Percentiles rank a stretch among this genome's conserved stretches.
Conservation (phyloP, 768 basidiomycete species). For the Myochromella boudieri region DNA sequence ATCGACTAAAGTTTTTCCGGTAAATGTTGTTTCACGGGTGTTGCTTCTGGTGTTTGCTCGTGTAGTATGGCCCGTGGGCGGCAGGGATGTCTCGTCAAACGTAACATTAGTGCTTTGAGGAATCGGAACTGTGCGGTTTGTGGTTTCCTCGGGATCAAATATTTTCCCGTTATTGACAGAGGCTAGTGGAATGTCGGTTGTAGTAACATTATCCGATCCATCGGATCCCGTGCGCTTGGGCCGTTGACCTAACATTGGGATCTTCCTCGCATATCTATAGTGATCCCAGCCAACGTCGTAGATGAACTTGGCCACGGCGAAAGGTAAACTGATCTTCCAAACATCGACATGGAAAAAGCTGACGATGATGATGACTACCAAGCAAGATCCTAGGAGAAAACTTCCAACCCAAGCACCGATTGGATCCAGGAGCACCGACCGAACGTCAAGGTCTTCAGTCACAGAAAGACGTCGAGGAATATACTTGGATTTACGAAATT, state of each 20-base stretch:
- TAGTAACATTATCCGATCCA: constrained; percentile 10
- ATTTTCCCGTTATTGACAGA: no score
- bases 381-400: constrained; percentile 60
- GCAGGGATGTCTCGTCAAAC: constrained; percentile 2
- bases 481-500: constrained; percentile 56
- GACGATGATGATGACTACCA: constrained; percentile 73
- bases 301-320: constrained; percentile 68
- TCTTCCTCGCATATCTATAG: constrained; percentile 37
- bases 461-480: constrained; percentile 47
- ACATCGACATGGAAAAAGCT: constrained; percentile 78
- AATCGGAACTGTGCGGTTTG: no score
- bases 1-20: not conserved
- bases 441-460: constrained; percentile 43
- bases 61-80: constrained; percentile 3
- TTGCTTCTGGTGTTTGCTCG: constrained; percentile 15
- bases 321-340: constrained; percentile 84
- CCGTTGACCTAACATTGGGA: constrained; percentile 19
- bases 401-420: constrained; percentile 74
- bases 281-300: constrained; percentile 66
- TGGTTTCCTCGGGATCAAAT: no score
- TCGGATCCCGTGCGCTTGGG: constrained; percentile 20
- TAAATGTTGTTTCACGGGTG: constrained; percentile 5
- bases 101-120: not conserved
- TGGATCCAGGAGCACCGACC: constrained; percentile 70
- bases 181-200: not conserved